Evolutionary conservation across 257 asterid species (phyloP), one percentile per base, ranked within the genome.

Genomic region (Gentiana dahurica): DNA sequence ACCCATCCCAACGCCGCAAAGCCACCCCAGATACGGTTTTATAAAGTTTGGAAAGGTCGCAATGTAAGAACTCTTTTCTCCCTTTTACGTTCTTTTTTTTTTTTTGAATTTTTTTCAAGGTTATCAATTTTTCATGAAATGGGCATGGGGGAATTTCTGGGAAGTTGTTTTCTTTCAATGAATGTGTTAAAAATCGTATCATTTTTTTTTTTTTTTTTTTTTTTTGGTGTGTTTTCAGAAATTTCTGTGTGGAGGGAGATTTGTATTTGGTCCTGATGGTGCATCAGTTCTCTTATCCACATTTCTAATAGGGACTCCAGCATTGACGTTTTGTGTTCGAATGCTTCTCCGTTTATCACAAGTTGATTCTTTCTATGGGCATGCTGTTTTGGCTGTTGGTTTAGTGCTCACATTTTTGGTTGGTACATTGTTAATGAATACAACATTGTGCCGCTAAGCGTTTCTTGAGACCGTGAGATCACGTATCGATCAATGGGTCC

Each of bases 1-100:
- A 46, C 46, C 52, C 86, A 71, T 66, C 73, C 80, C 74, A 60
- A 24, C 24, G 24, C 24, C 24, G 46, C 93, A 54, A 73, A 60
- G 61, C 50, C 68, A 39, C 41, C 67, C 39, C 68, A 73, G 75
- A 77, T 13, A 59, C 79, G 94, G 77, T 82, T 84, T 57, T 84
- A 90, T 72, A 85, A 78, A 74, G 83, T 84, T 61, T 90, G 98
- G 98, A 77, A 68, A 73, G 98, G 98, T 64, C 91, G 94, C 53
- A 90, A 87, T 68, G 98, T 90, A 77, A 74, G 57, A 39, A 49
- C 46, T 49, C 10, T 39, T 13, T 45, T 36, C 45, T 41, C 47
- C 12, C 53, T 13, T 34, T 8, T 35, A 11, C 8, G 0, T 8
- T 12, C 0, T 2, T 32, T 2, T 37, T 38, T 50, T 24, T 6